These are phyloP conservation scores for Lathyrus tuberosus DNA, from an alignment of 306 rosid genomes.

Conservation along the genomic window DNA sequence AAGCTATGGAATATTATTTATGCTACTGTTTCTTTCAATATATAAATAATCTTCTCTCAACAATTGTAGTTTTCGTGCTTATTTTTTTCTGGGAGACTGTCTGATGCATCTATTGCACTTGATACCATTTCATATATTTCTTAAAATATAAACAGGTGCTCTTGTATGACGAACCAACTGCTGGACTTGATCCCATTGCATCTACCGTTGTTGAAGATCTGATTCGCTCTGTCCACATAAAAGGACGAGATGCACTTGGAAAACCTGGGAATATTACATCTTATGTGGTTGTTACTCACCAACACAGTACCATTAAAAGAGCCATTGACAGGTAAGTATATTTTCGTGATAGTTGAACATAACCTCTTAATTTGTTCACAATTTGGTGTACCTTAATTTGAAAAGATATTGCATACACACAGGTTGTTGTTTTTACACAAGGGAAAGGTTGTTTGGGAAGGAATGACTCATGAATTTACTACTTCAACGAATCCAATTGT, in stretches of 20 bases:
- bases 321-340: conserved; percentile 84
- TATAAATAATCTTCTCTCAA: conserved; percentile 31
- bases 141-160: conserved; percentile 63
- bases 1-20: neutral
- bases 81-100: conserved; percentile 25
- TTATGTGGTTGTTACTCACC: conserved; percentile 95
- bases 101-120: conserved; percentile 9
- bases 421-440: conserved; percentile 88
- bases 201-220: conserved; percentile 98
- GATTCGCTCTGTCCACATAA: conserved; percentile 87
- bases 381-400: conserved; percentile 23
- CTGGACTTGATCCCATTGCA: conserved; percentile 99
- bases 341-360: conserved; percentile 15
- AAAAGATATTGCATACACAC: conserved; percentile 32
- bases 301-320: conserved; percentile 93
- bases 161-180: conserved; percentile 95
- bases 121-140: neutral
- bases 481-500: conserved; percentile 86
- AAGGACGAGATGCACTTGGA: conserved; percentile 71
- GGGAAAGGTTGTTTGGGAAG: conserved; percentile 98
- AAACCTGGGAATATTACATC: conserved; percentile 87
- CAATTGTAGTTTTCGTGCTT: conserved; percentile 2
- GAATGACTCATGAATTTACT: conserved; percentile 89
- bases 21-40: neutral
- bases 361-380: conserved; percentile 5